Conservation (phyloP, 2,329 filamentous ascomycete genomes). For the Trichoderma atroviride region DNA sequence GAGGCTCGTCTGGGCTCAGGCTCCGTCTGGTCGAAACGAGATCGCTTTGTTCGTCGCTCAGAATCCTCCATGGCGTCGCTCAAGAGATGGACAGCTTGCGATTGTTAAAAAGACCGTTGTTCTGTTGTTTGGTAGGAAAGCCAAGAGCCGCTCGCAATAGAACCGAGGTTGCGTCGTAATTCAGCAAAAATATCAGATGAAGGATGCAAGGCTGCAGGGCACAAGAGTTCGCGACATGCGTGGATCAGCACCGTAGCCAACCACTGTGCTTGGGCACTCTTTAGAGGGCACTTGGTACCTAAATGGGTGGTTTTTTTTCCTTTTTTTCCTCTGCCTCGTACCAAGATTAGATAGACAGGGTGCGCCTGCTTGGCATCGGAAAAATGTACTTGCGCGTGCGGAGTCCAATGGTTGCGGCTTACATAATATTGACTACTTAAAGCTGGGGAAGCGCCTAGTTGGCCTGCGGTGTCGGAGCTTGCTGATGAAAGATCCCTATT, state of each 20-base stretch:
- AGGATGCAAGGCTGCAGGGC: slow-evolving; percentile 22
- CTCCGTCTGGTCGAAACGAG: slow-evolving; percentile 91
- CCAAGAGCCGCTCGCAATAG: neutral
- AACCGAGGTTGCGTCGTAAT: slow-evolving; percentile 1
- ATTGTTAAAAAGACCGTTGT: no score
- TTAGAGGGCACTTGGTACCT: slow-evolving; percentile 3
- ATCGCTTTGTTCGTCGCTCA: slow-evolving; percentile 77
- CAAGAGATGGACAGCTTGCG: neutral
- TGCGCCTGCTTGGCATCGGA: neutral
- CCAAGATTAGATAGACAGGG: neutral
- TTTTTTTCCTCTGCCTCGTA: neutral
- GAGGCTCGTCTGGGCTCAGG: slow-evolving; percentile 75
- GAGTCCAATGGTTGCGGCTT: neutral
- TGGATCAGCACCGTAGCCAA: slow-evolving; percentile 4
- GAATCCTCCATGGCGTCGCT: slow-evolving; percentile 66
- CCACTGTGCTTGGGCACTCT: slow-evolving; percentile 4
- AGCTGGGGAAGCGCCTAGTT: neutral
- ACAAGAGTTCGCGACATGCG: slow-evolving; percentile 21
- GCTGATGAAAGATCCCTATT: neutral
- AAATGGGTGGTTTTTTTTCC: neutral
- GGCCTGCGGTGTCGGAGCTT: slow-evolving; percentile 22
- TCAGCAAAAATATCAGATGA: slow-evolving; percentile 1
- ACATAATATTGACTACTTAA: slow-evolving; percentile 7
- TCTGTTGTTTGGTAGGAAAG: neutral
- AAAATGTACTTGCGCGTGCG: neutral